Evolutionary conservation across 2,329 filamentous ascomycete genomes (phyloP), one percentile per base, ranked within the genome.

Genomic region (Alternaria atra): DNA sequence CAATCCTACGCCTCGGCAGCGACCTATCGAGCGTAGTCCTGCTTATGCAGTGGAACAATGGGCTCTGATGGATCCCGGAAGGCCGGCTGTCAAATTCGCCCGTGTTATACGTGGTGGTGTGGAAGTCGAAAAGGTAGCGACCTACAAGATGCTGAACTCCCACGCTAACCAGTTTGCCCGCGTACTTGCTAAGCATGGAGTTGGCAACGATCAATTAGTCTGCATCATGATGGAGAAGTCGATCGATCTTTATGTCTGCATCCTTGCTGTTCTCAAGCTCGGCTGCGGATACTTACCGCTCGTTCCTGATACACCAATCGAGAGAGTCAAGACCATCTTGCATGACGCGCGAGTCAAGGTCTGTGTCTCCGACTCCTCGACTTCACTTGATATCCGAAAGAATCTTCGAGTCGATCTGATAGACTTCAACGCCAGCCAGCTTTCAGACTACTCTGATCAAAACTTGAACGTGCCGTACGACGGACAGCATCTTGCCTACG

Each of bases 241-340:
- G 0, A 76, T 88, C 1, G 77, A 88, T 27, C 80, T 96, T 0
- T 97, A 97, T 71, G 83, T 89, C 29, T 84, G 88, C 0, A 91
- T 97, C 27, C 81, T 97, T 30, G 93, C 88, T 1, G 85, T 90
- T 23, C 77, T 92, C 32, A 96, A 96, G 71, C 81, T 87, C 5
- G 92, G 92, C 8, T 89, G 89, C 69, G 92, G 89, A 7, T 95
- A 96, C 71, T 79, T 97, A n/a, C 92, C 93, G 0, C 82, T 97
- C 4, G 84, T 92, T 1, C 90, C 91, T 1, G 87, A 85, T n/a
- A 91, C 89, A 0, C 92, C 93, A 0, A 23, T 72, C 1, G 84
- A 87, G 9, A 84, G 91, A 52, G 80, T 91, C 1, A 74, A 81
- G 3, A 80, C 84, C 3, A 91, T 95, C 23, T 66, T 96, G 15